phyloP scores from a whole-genome alignment of 768 basidiomycete species.

The Tulasnella sp. region DNA sequence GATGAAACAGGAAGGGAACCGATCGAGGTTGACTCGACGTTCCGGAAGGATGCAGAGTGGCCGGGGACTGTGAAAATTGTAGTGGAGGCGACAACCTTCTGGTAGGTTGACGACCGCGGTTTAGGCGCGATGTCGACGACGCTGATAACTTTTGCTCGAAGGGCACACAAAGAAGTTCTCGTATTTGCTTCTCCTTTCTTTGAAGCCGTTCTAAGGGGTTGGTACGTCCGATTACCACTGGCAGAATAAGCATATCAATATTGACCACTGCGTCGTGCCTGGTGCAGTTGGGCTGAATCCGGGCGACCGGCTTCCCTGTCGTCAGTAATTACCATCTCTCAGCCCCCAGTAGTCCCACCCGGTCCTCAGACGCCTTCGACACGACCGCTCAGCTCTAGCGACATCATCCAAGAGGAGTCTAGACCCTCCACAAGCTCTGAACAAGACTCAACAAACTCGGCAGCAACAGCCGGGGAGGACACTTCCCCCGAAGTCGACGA shows the following conservation, averaged over 20 bases:
- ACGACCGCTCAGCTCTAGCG: conserved; percentile 1
- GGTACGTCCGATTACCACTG: conserved; percentile 39
- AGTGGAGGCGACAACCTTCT: conserved; percentile 87
- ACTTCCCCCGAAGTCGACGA: conserved; percentile 6
- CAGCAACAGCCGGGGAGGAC: not conserved
- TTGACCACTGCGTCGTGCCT: not conserved
- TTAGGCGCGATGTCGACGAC: not conserved
- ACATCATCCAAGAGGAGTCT: conserved; percentile 19
- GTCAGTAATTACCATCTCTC: conserved; percentile 82
- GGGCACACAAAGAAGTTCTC: conserved; percentile 90
- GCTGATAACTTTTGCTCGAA: conserved; percentile 42
- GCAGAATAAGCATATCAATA: not conserved
- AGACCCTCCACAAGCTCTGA: not conserved
- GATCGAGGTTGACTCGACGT: conserved; percentile 81
- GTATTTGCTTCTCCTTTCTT: conserved; percentile 96
- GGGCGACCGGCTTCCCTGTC: conserved; percentile 78
- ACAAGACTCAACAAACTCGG: not conserved
- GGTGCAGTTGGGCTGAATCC: conserved; percentile 80
- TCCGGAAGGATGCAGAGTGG: conserved; percentile 65
- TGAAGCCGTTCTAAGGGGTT: conserved; percentile 82
- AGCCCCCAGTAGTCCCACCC: conserved; percentile 48
- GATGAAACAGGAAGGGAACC: conserved; percentile 42
- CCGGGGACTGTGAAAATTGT: conserved; percentile 91
- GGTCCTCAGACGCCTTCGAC: conserved; percentile 14
- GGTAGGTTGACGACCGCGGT: conserved; percentile 55